Percentiles rank a stretch among this genome's conserved stretches.
phyloP scores from a whole-genome alignment of 306 rosid species.

The Quercus robur region DNA sequence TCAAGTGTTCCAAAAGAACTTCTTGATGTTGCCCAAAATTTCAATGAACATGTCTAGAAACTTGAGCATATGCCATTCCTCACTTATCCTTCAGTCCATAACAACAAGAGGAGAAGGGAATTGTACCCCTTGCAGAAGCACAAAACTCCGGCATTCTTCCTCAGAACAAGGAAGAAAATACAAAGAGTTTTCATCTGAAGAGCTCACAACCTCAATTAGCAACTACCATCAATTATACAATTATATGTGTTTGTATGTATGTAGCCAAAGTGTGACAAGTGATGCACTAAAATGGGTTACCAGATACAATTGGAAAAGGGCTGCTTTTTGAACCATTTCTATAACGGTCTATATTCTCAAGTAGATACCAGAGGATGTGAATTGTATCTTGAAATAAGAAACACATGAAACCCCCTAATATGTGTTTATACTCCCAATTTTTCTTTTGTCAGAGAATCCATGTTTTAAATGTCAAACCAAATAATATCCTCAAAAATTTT shows the following conservation, averaged over 20 bases:
- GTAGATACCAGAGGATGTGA: no score
- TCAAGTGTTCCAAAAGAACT: background rate
- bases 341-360: no score
- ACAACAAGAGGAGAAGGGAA: background rate
- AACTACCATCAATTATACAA: background rate
- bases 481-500: background rate
- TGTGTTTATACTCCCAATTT: background rate
- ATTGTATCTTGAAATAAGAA: rapidly evolving
- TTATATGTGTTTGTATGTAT: background rate
- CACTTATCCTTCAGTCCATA: background rate
- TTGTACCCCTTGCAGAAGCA: background rate
- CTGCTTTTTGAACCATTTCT: no score
- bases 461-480: background rate
- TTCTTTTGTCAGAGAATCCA: background rate
- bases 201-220: no score
- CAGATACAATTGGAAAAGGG: no score
- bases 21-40: conserved; percentile 1
- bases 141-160: background rate
- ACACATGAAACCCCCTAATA: no score
- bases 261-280: no score
- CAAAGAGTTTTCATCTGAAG: no score
- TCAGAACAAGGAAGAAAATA: background rate
- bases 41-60: background rate
- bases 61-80: no score
- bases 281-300: no score